These are phyloP conservation scores for Sclerotinia minor DNA, from an alignment of 2,329 filamentous ascomycete species.

Conservation along the genomic window DNA sequence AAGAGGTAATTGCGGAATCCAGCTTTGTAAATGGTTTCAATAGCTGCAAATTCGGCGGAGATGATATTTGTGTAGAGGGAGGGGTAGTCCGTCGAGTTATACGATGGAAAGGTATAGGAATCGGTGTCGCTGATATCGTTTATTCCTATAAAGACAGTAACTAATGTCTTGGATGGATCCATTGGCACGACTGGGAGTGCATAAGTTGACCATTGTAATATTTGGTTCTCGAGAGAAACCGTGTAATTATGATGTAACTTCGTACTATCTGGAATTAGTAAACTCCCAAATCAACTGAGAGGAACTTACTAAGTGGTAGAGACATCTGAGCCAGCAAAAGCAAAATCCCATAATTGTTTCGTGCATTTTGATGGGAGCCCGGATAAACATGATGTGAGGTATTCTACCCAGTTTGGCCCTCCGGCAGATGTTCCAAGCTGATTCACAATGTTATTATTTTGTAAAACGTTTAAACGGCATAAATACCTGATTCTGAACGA, in stretches of 20 bases:
- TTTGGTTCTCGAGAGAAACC: constrained; percentile 51
- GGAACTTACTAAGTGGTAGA: constrained; percentile 36
- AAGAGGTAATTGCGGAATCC: constrained; percentile 52
- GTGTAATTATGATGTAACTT: constrained; percentile 54
- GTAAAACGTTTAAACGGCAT: constrained; percentile 28
- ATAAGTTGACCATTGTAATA: constrained; percentile 50
- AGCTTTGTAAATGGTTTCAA: constrained; percentile 45
- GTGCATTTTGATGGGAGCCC: constrained; percentile 49
- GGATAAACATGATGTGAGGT: constrained; percentile 52
- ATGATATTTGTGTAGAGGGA: constrained; percentile 49
- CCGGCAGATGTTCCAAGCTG: constrained; percentile 22
- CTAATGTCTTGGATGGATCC: constrained; percentile 45
- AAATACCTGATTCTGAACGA: constrained; percentile 51
- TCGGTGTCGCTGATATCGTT: constrained; percentile 57
- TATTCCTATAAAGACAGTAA: constrained; percentile 57
- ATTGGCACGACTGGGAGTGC: constrained; percentile 37
- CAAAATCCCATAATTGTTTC: constrained; percentile 56
- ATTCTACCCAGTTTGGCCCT: constrained; percentile 51
- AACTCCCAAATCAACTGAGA: fast-evolving
- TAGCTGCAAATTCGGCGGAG: constrained; percentile 45
- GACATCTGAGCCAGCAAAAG: constrained; percentile 55
- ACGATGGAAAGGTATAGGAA: constrained; percentile 45
- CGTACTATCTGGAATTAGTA: constrained; percentile 40
- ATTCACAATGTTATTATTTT: background rate
- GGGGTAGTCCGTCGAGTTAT: constrained; percentile 46